Percentiles rank a stretch among this genome's conserved stretches.
These are phyloP conservation scores for Biscutella laevigata DNA, from an alignment of 441 rosid species.

Conservation along the genomic window DNA sequence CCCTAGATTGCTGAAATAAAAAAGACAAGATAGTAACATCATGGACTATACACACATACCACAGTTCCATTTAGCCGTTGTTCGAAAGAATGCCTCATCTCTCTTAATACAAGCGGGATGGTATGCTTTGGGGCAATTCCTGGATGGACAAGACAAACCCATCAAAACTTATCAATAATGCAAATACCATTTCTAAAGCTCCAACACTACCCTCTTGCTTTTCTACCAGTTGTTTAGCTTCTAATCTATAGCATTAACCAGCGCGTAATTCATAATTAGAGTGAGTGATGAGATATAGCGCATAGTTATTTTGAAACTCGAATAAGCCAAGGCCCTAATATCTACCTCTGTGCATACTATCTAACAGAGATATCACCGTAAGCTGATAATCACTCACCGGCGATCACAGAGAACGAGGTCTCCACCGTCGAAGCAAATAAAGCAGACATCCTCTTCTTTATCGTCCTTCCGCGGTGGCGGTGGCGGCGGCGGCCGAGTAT, in stretches of 20 bases:
- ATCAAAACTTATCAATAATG: conserved; percentile 15
- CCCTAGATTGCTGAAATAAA: conserved; percentile 6
- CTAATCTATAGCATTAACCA: conserved; percentile 11
- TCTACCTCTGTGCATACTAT: not conserved
- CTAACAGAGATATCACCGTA: not conserved
- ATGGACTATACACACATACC: conserved; percentile 41
- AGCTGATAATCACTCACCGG: conserved; percentile 43
- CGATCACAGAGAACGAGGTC: conserved; percentile 98
- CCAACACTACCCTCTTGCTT: not conserved
- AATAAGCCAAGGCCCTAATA: conserved; percentile 1
- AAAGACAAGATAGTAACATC: not conserved
- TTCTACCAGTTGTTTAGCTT: not conserved
- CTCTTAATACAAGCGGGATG: conserved; percentile 94
- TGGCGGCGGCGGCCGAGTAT: conserved; percentile 9
- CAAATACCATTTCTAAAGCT: conserved; percentile 2
- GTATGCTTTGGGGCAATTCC: conserved; percentile 99
- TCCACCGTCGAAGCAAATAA: conserved; percentile 98
- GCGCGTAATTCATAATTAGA: not conserved
- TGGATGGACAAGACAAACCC: conserved; percentile 25
- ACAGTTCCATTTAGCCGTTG: conserved; percentile 93
- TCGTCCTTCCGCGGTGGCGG: conserved; percentile 28
- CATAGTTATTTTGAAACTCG: not conserved
- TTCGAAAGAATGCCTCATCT: conserved; percentile 77
- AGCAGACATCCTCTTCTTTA: conserved; percentile 92
- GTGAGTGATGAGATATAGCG: not conserved